These are phyloP conservation scores for Venturia nashicola DNA, from an alignment of 2,329 filamentous ascomycete species.

Conservation along the genomic window DNA sequence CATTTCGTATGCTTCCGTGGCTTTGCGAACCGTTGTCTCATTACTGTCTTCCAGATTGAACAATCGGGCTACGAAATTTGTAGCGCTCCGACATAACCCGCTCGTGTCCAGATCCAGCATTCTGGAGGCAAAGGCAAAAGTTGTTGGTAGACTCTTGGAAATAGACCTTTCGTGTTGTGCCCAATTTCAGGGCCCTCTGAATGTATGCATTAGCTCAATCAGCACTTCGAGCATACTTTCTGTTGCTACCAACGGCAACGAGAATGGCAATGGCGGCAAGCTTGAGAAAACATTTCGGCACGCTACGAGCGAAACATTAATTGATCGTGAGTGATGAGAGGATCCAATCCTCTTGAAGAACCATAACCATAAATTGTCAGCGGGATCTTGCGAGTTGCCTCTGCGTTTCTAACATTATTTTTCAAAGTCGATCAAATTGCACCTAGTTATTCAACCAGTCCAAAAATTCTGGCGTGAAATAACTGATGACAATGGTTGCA, in stretches of 20 bases:
- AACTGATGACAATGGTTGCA: conserved; percentile 84
- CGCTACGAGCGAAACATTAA: too few relatives aligned
- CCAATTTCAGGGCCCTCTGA: neutral
- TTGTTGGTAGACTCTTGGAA: neutral
- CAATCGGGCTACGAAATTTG: too few relatives aligned
- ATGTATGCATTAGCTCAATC: neutral
- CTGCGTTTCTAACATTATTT: neutral
- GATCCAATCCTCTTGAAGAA: neutral
- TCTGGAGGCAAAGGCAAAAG: too few relatives aligned
- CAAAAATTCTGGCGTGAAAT: conserved; percentile 75
- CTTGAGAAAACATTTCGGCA: neutral
- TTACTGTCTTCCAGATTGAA: too few relatives aligned
- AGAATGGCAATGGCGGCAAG: neutral
- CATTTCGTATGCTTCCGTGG: neutral
- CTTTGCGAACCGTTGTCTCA: neutral
- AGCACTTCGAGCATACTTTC: neutral
- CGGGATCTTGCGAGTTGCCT: neutral
- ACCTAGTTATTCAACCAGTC: conserved; percentile 40
- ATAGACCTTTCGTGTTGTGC: neutral
- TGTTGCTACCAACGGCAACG: neutral
- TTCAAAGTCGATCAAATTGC: neutral
- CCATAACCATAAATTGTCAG: neutral
- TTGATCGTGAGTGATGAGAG: neutral
- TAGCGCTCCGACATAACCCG: neutral
- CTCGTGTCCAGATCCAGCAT: neutral